Evolutionary conservation across 768 basidiomycete genomes (phyloP).

Genomic region (Phlebiopsis flavidoalba): DNA sequence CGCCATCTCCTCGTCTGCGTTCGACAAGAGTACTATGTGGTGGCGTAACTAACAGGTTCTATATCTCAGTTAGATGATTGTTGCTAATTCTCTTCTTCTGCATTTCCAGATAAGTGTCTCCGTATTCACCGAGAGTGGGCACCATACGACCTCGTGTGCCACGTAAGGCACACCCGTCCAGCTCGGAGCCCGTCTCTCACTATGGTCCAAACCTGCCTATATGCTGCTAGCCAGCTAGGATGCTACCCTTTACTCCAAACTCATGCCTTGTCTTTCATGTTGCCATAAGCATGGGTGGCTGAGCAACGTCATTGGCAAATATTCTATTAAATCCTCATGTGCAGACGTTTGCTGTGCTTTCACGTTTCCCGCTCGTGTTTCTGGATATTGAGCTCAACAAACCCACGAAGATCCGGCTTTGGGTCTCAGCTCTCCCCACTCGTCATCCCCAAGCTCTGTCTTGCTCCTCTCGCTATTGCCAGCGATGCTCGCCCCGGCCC

Average conservation of each 20-base stretch:
- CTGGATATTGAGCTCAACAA: neutral
- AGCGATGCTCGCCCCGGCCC: neutral
- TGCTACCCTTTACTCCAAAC: neutral
- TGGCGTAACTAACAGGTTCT: too few species aligned
- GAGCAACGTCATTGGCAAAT: conserved; percentile 5
- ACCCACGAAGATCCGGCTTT: neutral
- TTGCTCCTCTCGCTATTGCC: neutral
- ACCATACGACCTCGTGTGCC: too few species aligned
- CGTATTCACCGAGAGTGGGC: too few species aligned
- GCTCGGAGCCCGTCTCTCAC: too few species aligned
- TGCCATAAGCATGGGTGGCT: neutral
- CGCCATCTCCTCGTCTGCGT: too few species aligned
- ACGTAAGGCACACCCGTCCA: too few species aligned
- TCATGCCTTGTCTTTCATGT: neutral
- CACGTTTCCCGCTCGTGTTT: conserved; percentile 5
- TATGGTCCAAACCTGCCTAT: too few species aligned
- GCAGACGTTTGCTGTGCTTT: neutral
- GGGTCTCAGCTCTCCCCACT: neutral
- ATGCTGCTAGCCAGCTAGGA: neutral
- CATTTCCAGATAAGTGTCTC: too few species aligned
- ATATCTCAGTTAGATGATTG: too few species aligned
- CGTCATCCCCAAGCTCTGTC: neutral
- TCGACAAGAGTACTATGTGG: too few species aligned
- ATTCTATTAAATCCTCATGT: conserved; percentile 15
- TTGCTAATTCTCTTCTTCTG: too few species aligned